These are phyloP conservation scores for Gossypium aridum DNA, from an alignment of 441 rosid species.

Conservation along the genomic window DNA sequence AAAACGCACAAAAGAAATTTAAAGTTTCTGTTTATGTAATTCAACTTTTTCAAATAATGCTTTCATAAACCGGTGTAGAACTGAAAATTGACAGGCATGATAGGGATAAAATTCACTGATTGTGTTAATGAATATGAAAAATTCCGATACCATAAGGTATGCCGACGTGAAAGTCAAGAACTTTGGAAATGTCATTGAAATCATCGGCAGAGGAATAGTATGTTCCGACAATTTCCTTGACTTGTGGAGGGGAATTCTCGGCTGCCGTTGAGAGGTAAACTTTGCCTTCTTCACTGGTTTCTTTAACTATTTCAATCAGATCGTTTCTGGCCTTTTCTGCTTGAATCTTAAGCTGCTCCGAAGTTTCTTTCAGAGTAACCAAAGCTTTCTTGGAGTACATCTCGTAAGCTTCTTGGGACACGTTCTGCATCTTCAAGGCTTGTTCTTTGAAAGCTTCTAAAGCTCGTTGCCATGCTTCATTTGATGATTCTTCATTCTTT, in stretches of 20 bases:
- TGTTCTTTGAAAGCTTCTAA: conserved; percentile 66
- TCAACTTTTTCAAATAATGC: background rate
- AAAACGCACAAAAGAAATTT: background rate
- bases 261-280: conserved; percentile 57
- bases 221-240: conserved; percentile 70
- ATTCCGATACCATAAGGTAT: conserved; percentile 67
- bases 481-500: conserved; percentile 18
- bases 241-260: conserved; percentile 62
- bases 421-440: conserved; percentile 63
- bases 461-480: conserved; percentile 78
- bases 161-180: conserved; percentile 82
- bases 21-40: background rate
- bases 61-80: background rate
- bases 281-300: conserved; percentile 57
- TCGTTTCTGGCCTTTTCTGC: conserved; percentile 69
- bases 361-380: conserved; percentile 52
- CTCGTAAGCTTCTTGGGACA: conserved; percentile 72
- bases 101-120: background rate
- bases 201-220: conserved; percentile 55
- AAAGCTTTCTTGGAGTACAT: conserved; percentile 57
- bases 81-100: background rate
- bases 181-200: conserved; percentile 46
- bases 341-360: conserved; percentile 66
- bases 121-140: background rate
- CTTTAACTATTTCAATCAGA: conserved; percentile 49